phyloP scores from a whole-genome alignment of 2,329 filamentous ascomycete genomes.

The Botrytis byssoidea region DNA sequence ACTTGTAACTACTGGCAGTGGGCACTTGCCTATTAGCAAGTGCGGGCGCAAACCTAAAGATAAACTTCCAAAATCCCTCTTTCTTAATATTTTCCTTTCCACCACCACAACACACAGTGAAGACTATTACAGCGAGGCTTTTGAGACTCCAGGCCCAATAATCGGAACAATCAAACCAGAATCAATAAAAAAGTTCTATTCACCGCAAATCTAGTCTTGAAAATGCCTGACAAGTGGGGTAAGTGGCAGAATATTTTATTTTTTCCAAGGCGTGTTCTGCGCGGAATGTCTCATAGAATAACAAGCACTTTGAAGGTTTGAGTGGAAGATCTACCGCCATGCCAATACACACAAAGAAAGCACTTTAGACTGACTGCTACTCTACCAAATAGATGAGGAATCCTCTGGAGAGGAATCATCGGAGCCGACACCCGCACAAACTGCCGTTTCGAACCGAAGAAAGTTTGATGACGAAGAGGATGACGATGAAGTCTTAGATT shows the following conservation, averaged over 20 bases:
- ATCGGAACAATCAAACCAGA: background rate
- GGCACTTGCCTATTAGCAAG: background rate
- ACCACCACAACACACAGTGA: background rate
- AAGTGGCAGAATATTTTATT: slow-evolving; percentile 31
- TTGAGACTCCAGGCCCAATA: background rate
- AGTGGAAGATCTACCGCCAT: slow-evolving; percentile 27
- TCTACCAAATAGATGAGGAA: slow-evolving; percentile 40
- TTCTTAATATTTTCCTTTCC: background rate
- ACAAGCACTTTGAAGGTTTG: slow-evolving; percentile 21
- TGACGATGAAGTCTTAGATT: slow-evolving; percentile 77
- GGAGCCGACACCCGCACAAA: slow-evolving; percentile 47
- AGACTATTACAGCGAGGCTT: background rate
- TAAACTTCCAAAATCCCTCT: slow-evolving; percentile 13
- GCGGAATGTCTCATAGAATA: background rate
- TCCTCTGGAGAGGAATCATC: slow-evolving; percentile 41
- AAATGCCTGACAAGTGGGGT: slow-evolving; percentile 41
- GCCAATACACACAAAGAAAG: slow-evolving; percentile 14
- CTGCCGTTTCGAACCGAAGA: slow-evolving; percentile 39
- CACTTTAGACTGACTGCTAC: slow-evolving; percentile 36
- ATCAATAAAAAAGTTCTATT: background rate
- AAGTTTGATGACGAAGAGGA: slow-evolving; percentile 93
- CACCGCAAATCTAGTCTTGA: slow-evolving; percentile 21
- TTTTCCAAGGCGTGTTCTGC: background rate
- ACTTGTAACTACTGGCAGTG: background rate
- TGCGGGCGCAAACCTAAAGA: slow-evolving; percentile 20